Evolutionary conservation across 805 yeast genomes (phyloP), one percentile per base, ranked within the genome.

Genomic region (Wickerhamomyces queroliae): DNA sequence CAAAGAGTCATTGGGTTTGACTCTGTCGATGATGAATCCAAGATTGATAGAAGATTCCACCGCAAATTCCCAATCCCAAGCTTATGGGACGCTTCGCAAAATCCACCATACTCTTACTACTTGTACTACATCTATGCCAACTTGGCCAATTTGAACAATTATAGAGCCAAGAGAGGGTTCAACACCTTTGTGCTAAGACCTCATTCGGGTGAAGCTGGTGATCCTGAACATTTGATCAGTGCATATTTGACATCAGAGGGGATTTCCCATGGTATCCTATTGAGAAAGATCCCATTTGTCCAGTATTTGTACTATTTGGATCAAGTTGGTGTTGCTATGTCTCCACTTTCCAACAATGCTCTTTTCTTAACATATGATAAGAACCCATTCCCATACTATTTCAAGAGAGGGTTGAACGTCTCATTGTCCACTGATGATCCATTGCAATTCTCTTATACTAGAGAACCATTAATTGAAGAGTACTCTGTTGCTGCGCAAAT

Each of bases 181-280:
- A 90, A 85, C 59, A 90, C 97, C 0, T 82, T 93, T 63, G 95
- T 88, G n/a, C 67, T 93, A 52, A 76, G 99, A 54, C 99, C 99
- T 4, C 99, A 93, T 62, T 87, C 96, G 51, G 99, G 99, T 47
- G 99, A 93, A 63, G 99, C 99, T n/a, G 99, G 99, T 44, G 99
- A 93, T 57, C 97, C 98, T 1, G 98, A 93, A 56, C 99, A 93
- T 67, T 70, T 95, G 56, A 86, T 90, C 33, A 75, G 90, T 37
- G 90, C 99, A 2, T 93, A 84, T 54, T 64, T 93, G 53, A 78
- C 93, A 1, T 80, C 97, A 1, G 95, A 91, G 55, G 87, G 95
- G 37, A 93, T 93, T 44, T 86, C 95, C 11, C 99, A 93, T 60
- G 99, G 99, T 42, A 95, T 93, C 40, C 62, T 91, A 44, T 69